Conservation (phyloP, 768 basidiomycete species). For the Clitopilus passeckerianus region DNA sequence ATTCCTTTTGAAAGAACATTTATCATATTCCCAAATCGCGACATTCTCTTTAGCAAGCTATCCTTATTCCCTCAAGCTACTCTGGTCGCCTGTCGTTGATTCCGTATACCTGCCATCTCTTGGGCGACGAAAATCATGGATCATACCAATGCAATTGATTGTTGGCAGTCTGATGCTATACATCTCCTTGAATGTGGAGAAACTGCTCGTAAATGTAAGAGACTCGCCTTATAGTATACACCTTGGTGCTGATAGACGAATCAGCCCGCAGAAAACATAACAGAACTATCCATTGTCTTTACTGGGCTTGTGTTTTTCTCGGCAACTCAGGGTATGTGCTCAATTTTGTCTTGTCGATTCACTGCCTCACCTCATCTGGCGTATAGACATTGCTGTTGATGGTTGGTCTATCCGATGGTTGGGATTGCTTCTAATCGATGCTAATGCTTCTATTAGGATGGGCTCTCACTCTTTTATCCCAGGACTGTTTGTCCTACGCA, state of each 20-base stretch:
- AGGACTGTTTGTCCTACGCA: constrained; percentile 92
- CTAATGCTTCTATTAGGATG: constrained; percentile 41
- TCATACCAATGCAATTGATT: constrained; percentile 92
- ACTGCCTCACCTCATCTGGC: neutral
- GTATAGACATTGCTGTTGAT: constrained; percentile 91
- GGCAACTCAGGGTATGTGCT: constrained; percentile 83
- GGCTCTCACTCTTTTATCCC: constrained; percentile 82
- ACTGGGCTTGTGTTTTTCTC: constrained; percentile 90
- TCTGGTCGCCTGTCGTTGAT: constrained; percentile 98
- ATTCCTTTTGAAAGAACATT: constrained; percentile 89
- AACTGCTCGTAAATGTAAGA: constrained; percentile 70
- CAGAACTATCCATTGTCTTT: constrained; percentile 77
- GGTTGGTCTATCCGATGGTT: constrained; percentile 46
- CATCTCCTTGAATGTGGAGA: constrained; percentile 70
- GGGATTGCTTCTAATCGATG: neutral
- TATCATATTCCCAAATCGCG: constrained; percentile 96
- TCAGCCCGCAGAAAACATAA: constrained; percentile 79
- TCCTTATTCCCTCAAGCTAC: constrained; percentile 92
- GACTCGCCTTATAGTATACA: no score
- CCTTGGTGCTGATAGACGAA: no score
- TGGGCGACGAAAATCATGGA: constrained; percentile 98
- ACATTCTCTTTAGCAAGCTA: constrained; percentile 91
- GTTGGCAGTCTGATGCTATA: constrained; percentile 82
- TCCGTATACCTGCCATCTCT: constrained; percentile 75
- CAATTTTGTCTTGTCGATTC: neutral